Evolutionary conservation across 768 basidiomycete species (phyloP), one percentile per base, ranked within the genome.

Genomic region (Xanthoconium purpureum): DNA sequence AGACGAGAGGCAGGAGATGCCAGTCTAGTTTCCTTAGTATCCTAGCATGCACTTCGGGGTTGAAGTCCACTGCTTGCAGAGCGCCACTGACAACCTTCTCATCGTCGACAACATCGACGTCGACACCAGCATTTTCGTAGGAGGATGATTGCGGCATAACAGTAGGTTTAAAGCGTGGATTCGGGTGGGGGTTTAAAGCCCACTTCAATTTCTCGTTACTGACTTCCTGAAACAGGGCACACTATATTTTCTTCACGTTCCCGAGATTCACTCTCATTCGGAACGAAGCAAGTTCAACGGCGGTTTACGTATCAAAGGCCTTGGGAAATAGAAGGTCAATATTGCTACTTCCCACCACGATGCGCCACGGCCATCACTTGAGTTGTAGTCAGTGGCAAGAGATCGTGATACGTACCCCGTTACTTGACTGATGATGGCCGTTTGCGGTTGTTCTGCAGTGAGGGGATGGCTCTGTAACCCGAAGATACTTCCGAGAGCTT

Each of bases 21-120:
- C 63, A 62, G 15, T 65, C 64, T 30, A 67, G 18, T 45, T 67
- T 65, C 38, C 55, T 55, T 12, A 62, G 45, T 13, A 67, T 0
- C 44, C 24, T 64, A 8, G 54, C 46, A 40, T 45, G 54, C 15
- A 54, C 36, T 20, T 55, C 14, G 17, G 43, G 2, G 29, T n/a
- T 11, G 28, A 55, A n/a, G 37, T 32, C 39, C 18, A 43, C 3
- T 33, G 14, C 15, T 11, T 29, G 46, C 35, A 3, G 13, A 37
- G 18, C 36, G 20, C 1, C 20, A 12, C 4, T 7, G 14, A 43
- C 8, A 43, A 20, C 18, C 37, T 42, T 18, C 24, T 55, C 38
- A 74, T 53, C 52, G 38, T 17, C 20, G 17, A 45, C 8, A 18
- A 18, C n/a, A 18, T 47, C 52, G 7, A 14, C 42, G 47, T 59